These are phyloP conservation scores for Stromatinia cepivora DNA, from an alignment of 2,329 filamentous ascomycete genomes.

Conservation along the genomic window DNA sequence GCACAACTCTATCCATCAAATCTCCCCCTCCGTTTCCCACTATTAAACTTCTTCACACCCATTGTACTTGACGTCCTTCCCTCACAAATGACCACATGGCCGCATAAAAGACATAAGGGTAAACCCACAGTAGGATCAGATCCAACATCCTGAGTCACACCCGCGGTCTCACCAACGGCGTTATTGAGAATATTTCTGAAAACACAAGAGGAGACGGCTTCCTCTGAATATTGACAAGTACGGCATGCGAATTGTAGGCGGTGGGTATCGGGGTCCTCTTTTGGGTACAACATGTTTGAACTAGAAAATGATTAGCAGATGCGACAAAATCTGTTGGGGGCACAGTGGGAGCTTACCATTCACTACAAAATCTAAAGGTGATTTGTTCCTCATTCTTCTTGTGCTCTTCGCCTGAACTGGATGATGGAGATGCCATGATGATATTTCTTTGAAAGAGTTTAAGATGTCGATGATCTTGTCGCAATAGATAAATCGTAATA, in stretches of 20 bases:
- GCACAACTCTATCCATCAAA: background rate
- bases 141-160: conserved; percentile 95
- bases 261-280: conserved; percentile 83
- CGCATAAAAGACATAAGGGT: conserved; percentile 51
- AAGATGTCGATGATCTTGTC: background rate
- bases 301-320: conserved; percentile 45
- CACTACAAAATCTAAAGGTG: conserved; percentile 95
- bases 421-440: conserved; percentile 59
- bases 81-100: conserved; percentile 47
- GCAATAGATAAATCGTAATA: background rate
- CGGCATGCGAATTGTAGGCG: conserved; percentile 93
- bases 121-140: conserved; percentile 97
- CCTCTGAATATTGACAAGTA: conserved; percentile 89
- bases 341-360: conserved; percentile 62
- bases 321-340: conserved; percentile 24
- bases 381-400: conserved; percentile 70
- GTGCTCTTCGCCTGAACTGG: conserved; percentile 47
- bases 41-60: background rate
- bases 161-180: conserved; percentile 89
- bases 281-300: conserved; percentile 97
- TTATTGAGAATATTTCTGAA: conserved; percentile 94
- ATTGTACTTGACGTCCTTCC: conserved; percentile 18
- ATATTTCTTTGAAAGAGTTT: conserved; percentile 5
- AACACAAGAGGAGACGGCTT: conserved; percentile 84
- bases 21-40: conserved; percentile 21